Conservation (phyloP, 1,139 yeast genomes). For the Sugiyamaella sp. region DNA sequence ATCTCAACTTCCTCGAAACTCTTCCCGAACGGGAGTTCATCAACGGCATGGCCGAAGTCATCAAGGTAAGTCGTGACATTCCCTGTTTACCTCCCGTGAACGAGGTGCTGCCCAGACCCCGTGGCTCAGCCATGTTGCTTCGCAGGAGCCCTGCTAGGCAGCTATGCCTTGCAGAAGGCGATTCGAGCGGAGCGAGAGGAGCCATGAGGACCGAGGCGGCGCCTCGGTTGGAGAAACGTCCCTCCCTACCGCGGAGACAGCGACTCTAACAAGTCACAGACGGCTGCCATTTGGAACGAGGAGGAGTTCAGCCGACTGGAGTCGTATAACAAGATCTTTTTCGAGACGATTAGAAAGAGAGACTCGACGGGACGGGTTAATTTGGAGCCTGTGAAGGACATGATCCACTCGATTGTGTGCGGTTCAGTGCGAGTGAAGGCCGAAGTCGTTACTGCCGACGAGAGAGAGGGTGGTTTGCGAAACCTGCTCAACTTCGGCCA, state of each 20-base stretch:
- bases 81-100: too few relatives aligned
- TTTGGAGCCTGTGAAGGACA: conserved; percentile 67
- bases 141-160: too few relatives aligned
- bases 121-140: too few relatives aligned
- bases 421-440: conserved; percentile 93
- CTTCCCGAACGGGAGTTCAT: conserved; percentile 92
- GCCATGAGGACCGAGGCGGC: too few relatives aligned
- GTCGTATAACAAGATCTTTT: conserved; percentile 66
- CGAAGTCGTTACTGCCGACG: conserved; percentile 90
- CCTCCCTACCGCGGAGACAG: neutral
- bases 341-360: conserved; percentile 59
- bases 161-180: too few relatives aligned
- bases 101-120: neutral
- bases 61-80: conserved; percentile 50
- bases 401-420: conserved; percentile 74
- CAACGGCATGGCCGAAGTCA: conserved; percentile 98
- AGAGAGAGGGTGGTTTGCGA: conserved; percentile 92
- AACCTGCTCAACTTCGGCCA: conserved; percentile 95
- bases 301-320: conserved; percentile 84
- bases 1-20: conserved; percentile 82
- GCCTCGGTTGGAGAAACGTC: too few relatives aligned
- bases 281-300: conserved; percentile 98
- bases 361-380: conserved; percentile 51
- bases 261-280: conserved; percentile 40
- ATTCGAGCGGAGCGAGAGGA: too few relatives aligned